Conservation (phyloP, 1,139 yeast species). For the Geotrichum carabidarum region DNA sequence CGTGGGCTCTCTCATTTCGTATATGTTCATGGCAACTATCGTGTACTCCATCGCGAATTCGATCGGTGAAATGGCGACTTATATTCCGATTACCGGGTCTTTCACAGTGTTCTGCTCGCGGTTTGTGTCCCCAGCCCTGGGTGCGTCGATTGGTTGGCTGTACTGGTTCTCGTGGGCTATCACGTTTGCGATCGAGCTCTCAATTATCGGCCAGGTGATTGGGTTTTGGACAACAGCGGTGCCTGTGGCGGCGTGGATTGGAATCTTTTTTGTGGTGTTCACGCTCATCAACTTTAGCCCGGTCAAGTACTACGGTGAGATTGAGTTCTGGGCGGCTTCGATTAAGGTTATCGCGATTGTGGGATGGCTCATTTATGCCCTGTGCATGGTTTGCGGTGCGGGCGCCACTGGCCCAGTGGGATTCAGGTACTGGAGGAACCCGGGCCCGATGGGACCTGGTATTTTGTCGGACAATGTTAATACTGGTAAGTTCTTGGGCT, state of each 20-base stretch:
- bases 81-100: conserved; percentile 57
- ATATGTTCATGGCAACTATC: conserved; percentile 46
- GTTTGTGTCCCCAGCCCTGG: conserved; percentile 57
- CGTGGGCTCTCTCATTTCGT: conserved; percentile 47
- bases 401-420: conserved; percentile 47
- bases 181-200: conserved; percentile 56
- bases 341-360: conserved; percentile 52
- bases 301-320: conserved; percentile 57
- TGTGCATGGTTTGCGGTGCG: conserved; percentile 56
- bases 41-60: conserved; percentile 54
- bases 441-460: conserved; percentile 41
- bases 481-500: conserved; percentile 48
- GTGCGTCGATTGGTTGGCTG: conserved; percentile 57
- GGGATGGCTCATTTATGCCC: conserved; percentile 59
- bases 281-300: conserved; percentile 50
- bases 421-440: conserved; percentile 44
- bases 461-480: conserved; percentile 45
- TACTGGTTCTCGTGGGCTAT: conserved; percentile 65
- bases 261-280: conserved; percentile 55
- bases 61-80: conserved; percentile 62
- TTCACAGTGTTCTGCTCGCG: conserved; percentile 57
- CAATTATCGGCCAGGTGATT: conserved; percentile 55
- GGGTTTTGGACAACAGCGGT: conserved; percentile 58
- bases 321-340: conserved; percentile 63
- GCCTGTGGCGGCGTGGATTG: conserved; percentile 52